Conservation (phyloP, 495 filamentous ascomycete genomes). For the Chaetomium fimeti region DNA sequence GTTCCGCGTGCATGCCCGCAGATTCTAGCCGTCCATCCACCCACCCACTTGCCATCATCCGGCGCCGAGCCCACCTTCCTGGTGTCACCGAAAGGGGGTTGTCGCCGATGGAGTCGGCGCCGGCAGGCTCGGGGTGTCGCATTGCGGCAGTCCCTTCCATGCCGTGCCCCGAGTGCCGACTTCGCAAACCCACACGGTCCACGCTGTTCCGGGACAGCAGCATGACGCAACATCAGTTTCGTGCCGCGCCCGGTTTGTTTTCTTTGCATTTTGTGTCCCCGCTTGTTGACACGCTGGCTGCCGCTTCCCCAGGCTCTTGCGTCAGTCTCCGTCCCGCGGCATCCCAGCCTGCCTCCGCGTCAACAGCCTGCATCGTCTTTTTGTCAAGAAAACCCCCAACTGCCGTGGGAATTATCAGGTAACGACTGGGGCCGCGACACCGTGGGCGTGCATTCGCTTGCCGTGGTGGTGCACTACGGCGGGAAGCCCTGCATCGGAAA, state of each 20-base stretch:
- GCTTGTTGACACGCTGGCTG: background rate
- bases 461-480: constrained; percentile 24
- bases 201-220: background rate
- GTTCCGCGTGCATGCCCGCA: background rate
- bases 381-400: background rate
- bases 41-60: background rate
- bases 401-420: background rate
- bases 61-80: background rate
- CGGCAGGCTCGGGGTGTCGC: constrained; percentile 1
- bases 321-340: background rate
- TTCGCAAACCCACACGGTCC: background rate
- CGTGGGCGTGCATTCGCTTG: constrained; percentile 32
- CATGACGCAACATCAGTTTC: background rate
- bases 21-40: background rate
- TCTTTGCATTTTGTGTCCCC: background rate
- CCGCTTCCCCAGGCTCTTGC: background rate
- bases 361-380: background rate
- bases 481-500: constrained; percentile 26
- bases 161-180: constrained; percentile 3
- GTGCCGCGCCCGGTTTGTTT: background rate
- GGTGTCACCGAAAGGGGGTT: constrained; percentile 1
- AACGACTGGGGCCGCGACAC: background rate
- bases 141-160: constrained; percentile 8
- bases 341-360: background rate
- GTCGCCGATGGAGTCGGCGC: background rate